Evolutionary conservation across 805 yeast genomes (phyloP).

Genomic region (Yamadazyma phyllophila): DNA sequence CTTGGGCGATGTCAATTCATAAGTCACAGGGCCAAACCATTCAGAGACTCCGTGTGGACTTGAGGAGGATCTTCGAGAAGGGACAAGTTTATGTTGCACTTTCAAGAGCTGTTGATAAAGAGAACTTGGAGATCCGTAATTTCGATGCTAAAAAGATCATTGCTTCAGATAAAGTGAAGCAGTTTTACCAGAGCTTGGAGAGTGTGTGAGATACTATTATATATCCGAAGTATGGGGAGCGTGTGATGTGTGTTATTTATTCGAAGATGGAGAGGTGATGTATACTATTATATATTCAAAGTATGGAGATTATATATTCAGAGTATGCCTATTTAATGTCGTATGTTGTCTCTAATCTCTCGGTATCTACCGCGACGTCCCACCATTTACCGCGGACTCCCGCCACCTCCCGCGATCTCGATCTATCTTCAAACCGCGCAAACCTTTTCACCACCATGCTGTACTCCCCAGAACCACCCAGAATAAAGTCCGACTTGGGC

Average conservation of each 20-base stretch:
- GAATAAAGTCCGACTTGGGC: conserved; percentile 22
- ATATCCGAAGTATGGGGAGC: too few relatives aligned
- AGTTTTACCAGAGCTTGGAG: conserved; percentile 26
- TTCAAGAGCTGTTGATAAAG: conserved; percentile 71
- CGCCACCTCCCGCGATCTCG: not conserved
- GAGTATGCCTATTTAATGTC: too few relatives aligned
- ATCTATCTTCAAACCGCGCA: too few relatives aligned
- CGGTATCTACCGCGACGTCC: too few relatives aligned
- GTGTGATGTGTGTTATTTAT: not conserved
- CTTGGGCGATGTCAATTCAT: conserved; percentile 85
- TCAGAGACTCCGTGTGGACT: conserved; percentile 65
- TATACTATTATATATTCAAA: too few relatives aligned
- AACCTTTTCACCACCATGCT: not conserved
- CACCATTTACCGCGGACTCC: too few relatives aligned
- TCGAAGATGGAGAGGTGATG: too few relatives aligned
- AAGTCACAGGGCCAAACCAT: conserved; percentile 86
- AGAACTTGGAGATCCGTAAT: conserved; percentile 61
- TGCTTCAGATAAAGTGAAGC: conserved; percentile 33
- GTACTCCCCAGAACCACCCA: conserved; percentile 2
- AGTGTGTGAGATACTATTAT: too few relatives aligned
- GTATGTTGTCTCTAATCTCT: too few relatives aligned
- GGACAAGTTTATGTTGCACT: conserved; percentile 86
- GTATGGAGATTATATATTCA: too few relatives aligned
- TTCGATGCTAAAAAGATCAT: conserved; percentile 56
- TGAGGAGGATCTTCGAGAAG: conserved; percentile 65